Base-by-base conservation (phyloP, 768 basidiomycete genomes). In the Tylopilus sp. region DNA sequence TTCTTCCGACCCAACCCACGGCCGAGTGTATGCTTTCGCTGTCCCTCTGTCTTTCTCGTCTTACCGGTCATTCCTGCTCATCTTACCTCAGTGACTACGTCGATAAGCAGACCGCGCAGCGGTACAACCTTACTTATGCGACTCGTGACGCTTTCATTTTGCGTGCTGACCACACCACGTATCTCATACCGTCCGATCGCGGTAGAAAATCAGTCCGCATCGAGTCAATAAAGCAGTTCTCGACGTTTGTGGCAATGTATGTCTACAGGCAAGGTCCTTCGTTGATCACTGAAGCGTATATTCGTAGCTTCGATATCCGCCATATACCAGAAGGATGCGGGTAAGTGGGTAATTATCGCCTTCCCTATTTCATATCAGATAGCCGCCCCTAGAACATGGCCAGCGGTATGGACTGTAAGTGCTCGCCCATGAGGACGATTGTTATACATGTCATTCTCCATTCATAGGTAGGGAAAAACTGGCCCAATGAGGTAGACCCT, bases 1-100 rank as follows among this genome's bases (percentile, higher is more conserved):
- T 19, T 77, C 80, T 36, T 16, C 78, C 2, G 86, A 87, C 60
- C 85, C 85, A 5, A 86, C 85, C 8, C 74, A 84, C 56, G 85
- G 85, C 26, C 74, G 84, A 48, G 86, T 88, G 85, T 85, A 66
- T 60, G 80, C 62, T 17, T 41, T 40, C 26, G 9, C 8, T 9
- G 17, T 21, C 17, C 16, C 6, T 14, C 22, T 5, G 6, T 14
- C 10, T 31, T 5, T 28, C 25, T 13, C 3, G 17, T 36, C 16
- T 29, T 13, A 48, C 28, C 11, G 16, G 17, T 30, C 5, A 7
- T 42, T 12, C 9, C 16, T n/a, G 6, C n/a, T 26, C 28, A 24
- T 19, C 42, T n/a, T 11, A n/a, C 48, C 29, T 52, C 30, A 66
- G 67, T 12, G 57, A 47, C 38, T 72, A 72, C 50, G 60, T 72